These are phyloP conservation scores for Kregervanrija delftensis DNA, from an alignment of 805 yeast genomes.

Conservation along the genomic window DNA sequence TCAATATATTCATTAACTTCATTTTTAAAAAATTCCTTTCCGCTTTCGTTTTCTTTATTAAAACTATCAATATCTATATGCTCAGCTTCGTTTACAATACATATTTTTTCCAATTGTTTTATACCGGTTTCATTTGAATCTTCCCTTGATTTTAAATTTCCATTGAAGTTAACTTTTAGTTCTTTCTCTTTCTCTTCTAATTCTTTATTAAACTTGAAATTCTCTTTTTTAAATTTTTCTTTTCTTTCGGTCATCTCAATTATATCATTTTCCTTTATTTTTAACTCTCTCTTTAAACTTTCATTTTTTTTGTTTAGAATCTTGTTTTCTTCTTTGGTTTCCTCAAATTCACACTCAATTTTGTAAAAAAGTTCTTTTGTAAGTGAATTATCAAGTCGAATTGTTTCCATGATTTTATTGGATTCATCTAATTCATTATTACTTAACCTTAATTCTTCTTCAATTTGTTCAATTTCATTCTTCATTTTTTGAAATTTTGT, in stretches of 20 bases:
- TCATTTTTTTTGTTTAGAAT: not conserved
- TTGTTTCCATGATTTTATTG: too few species aligned
- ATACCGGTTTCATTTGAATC: too few species aligned
- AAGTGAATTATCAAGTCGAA: too few species aligned
- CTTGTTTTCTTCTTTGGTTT: not conserved
- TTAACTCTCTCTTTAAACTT: not conserved
- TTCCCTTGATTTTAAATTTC: too few species aligned
- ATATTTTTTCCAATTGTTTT: too few species aligned
- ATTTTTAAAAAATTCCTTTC: not conserved
- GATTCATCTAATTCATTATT: not conserved
- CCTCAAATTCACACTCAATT: not conserved
- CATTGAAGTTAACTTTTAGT: not conserved
- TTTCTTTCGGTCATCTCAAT: not conserved
- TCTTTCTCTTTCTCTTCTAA: not conserved
- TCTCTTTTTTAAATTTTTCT: slow-evolving; percentile 1
- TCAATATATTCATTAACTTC: not conserved
- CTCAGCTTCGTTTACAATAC: too few species aligned
- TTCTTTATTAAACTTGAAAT: not conserved
- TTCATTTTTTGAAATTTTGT: not conserved
- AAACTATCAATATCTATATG: too few species aligned
- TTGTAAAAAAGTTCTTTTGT: too few species aligned
- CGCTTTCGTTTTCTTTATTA: not conserved
- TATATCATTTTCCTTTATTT: not conserved
- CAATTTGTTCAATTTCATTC: not conserved
- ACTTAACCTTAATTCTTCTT: not conserved